A percentile compares a stretch with the other conserved stretches of the same genome.
Evolutionary conservation across 805 yeast genomes (phyloP).

Genomic region (Suhomyces sp.): DNA sequence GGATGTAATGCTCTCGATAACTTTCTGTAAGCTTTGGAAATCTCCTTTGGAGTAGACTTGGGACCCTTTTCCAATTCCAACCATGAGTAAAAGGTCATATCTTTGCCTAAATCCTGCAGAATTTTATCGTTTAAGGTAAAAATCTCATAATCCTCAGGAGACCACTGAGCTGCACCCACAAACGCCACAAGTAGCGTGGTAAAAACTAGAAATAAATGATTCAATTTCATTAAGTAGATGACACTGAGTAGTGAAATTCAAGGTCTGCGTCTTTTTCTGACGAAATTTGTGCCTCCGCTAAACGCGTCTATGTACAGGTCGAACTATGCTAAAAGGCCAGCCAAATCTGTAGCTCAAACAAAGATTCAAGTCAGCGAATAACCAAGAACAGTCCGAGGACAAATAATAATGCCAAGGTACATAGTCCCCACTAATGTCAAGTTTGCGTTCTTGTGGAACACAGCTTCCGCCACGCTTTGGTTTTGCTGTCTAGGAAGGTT

Average conservation of each 20-base stretch:
- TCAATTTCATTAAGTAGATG: neutral
- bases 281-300: neutral
- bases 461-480: conserved; percentile 44
- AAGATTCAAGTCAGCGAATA: neutral
- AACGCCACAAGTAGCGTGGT: neutral
- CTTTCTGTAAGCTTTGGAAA: conserved; percentile 65
- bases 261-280: neutral
- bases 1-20: conserved; percentile 78
- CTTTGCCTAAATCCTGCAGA: conserved; percentile 57
- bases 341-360: neutral
- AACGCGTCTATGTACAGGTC: neutral
- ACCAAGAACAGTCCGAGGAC: neutral
- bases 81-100: conserved; percentile 67
- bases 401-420: neutral
- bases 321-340: neutral
- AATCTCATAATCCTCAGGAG: conserved; percentile 74
- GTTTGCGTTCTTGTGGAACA: conserved; percentile 32
- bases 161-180: conserved; percentile 43
- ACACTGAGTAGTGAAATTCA: neutral
- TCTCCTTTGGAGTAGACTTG: conserved; percentile 49
- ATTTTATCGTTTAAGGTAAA: conserved; percentile 68
- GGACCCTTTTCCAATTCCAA: conserved; percentile 48
- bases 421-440: conserved; percentile 27
- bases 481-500: conserved; percentile 48
- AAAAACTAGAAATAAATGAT: neutral